These are phyloP conservation scores for Arachnopeziza araneosa DNA, from an alignment of 2,329 filamentous ascomycete species.

Conservation along the genomic window DNA sequence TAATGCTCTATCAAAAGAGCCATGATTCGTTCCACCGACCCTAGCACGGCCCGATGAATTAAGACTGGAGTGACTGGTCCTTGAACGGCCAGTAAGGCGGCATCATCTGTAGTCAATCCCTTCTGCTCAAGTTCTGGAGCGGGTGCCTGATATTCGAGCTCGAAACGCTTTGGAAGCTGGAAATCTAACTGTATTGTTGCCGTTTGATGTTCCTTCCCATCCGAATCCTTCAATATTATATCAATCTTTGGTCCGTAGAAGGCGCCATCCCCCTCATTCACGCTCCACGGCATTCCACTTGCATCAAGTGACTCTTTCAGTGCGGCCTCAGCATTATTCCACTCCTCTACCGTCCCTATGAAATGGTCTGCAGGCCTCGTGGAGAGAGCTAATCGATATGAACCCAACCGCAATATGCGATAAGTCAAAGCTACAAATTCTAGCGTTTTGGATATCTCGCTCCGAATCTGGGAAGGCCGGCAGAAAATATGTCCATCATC, in stretches of 20 bases:
- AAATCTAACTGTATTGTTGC: conserved; percentile 89
- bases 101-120: conserved; percentile 45
- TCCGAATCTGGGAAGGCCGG: conserved; percentile 65
- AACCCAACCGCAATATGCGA: conserved; percentile 61
- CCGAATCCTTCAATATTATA: conserved; percentile 71
- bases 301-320: conserved; percentile 57
- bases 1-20: conserved; percentile 82
- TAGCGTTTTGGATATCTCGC: conserved; percentile 68
- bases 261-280: conserved; percentile 78
- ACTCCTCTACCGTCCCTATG: conserved; percentile 69
- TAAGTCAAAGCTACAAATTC: conserved; percentile 72
- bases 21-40: conserved; percentile 79
- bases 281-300: conserved; percentile 61
- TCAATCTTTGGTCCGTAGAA: conserved; percentile 94
- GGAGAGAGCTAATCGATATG: conserved; percentile 71
- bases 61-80: conserved; percentile 68
- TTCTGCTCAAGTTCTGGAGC: conserved; percentile 55
- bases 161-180: conserved; percentile 78
- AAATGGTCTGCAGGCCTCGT: conserved; percentile 72
- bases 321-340: conserved; percentile 62
- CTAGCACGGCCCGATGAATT: conserved; percentile 79
- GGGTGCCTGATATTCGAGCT: conserved; percentile 66
- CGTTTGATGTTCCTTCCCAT: conserved; percentile 83
- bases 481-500: conserved; percentile 92
- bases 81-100: conserved; percentile 42